Percentiles rank a stretch among this genome's conserved stretches.
These are phyloP conservation scores for Amanita muscaria DNA, from an alignment of 768 basidiomycete genomes.

Conservation along the genomic window DNA sequence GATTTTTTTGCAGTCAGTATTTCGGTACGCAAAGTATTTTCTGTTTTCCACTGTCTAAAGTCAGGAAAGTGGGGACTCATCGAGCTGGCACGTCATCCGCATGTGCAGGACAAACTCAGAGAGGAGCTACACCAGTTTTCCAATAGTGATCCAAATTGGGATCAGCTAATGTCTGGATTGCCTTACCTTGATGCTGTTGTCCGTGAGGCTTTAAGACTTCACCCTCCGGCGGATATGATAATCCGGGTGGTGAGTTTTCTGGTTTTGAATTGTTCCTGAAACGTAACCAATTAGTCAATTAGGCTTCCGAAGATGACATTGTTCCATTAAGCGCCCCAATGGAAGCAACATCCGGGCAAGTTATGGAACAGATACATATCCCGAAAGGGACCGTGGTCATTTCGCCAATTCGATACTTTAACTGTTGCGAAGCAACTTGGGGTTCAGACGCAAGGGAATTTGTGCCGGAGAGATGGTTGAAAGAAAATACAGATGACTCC, in stretches of 20 bases:
- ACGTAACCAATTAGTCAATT: not conserved
- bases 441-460: constrained; percentile 36
- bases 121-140: constrained; percentile 14
- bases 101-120: constrained; percentile 13
- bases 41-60: not conserved
- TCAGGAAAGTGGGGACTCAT: constrained; percentile 17
- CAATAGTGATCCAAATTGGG: constrained; percentile 27
- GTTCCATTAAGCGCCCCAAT: constrained; percentile 30
- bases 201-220: constrained; percentile 30
- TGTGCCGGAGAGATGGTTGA: constrained; percentile 35
- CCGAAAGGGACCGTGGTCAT: constrained; percentile 28
- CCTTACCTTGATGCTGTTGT: constrained; percentile 35
- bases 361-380: constrained; percentile 23
- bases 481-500: constrained; percentile 21
- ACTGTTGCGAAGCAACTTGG: constrained; percentile 32
- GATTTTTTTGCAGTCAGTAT: not conserved
- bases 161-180: constrained; percentile 33
- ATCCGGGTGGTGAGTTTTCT: constrained; percentile 21
- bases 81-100: constrained; percentile 15
- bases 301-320: constrained; percentile 31
- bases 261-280: not conserved
- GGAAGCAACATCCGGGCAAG: constrained; percentile 18
- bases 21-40: not conserved
- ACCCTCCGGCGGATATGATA: constrained; percentile 24
- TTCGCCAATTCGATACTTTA: constrained; percentile 31